Percentiles rank a stretch among this genome's conserved stretches.
Conservation (phyloP, 2,329 filamentous ascomycete species). For the Uncinocarpus reesii region DNA sequence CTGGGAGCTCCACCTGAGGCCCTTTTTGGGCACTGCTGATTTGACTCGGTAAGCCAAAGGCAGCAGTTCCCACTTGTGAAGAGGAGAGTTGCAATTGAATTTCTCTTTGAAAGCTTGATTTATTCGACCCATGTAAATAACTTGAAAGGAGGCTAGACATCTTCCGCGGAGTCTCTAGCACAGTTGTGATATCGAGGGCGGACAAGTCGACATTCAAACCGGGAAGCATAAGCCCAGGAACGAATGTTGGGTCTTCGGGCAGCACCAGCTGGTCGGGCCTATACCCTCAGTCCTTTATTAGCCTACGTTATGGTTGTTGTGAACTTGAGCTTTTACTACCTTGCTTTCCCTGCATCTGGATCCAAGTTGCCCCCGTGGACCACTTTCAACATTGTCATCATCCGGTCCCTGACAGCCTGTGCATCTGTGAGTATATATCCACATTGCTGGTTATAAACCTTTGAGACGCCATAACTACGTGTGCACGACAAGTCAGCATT, state of each 20-base stretch:
- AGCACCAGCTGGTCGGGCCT: constrained; percentile 69
- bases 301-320: neutral
- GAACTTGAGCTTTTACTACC: constrained; percentile 42
- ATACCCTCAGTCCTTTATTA: constrained; percentile 5
- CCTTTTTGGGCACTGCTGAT: constrained; percentile 29
- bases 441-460: constrained; percentile 80
- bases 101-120: constrained; percentile 19
- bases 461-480: constrained; percentile 31
- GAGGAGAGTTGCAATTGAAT: constrained; percentile 41
- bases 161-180: constrained; percentile 26
- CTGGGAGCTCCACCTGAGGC: constrained; percentile 22
- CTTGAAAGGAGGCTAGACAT: constrained; percentile 27
- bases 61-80: constrained; percentile 37
- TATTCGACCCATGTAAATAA: constrained; percentile 26
- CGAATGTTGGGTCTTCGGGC: constrained; percentile 71
- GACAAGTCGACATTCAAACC: constrained; percentile 47
- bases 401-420: constrained; percentile 61
- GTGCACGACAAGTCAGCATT: neutral
- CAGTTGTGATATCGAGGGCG: constrained; percentile 32
- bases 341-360: constrained; percentile 58
- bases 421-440: constrained; percentile 73
- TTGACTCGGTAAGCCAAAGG: constrained; percentile 36
- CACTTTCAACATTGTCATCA: constrained; percentile 56
- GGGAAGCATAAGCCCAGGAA: constrained; percentile 55
- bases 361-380: constrained; percentile 54